Evolutionary conservation across 345 rosid genomes (phyloP), one percentile per base, ranked within the genome.

Genomic region (Abelmoschus esculentus): DNA sequence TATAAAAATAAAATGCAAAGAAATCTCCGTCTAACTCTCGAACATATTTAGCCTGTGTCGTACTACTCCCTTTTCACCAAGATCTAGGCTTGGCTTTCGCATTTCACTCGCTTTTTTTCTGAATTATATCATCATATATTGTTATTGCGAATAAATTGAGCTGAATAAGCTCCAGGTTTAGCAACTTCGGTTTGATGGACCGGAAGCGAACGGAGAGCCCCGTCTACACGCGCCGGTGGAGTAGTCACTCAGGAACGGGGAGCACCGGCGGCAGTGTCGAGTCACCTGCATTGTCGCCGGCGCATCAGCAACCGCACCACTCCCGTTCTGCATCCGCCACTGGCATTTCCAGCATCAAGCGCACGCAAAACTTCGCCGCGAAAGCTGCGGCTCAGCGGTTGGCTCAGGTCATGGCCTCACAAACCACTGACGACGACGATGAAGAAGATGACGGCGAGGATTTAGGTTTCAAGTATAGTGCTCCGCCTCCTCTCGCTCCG

Each of bases 361-460:
- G 97, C 65, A 87, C 86, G 5, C 99, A 96, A 73, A 96, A 92
- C 83, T 84, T 91, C 62, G 97, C 98, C 12, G 98, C 99, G 15
- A 96, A 86, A 80, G 98, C 98, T 34, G 99, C 98, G 0, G 99
- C 99, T 62, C 96, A 86, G 80, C 86, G 99, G 22, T 92, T 96
- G 12, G 99, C 99, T 75, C 96, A 89, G 76, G 99, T 96, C 73
- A 96, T 96, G 99, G 99, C 98, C 69, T 96, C 99, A 44, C 98
- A 92, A 79, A 86, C 98, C 7, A 79, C 91, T 34, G 92, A 85
- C 38, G 96, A 88, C 44, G 96, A 86, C 14, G 96, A 87, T 42
- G 98, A 91, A 5, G 84, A 77, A 1, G 83, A 82, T 17, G 87
- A 79, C 5, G 89, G 59, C 42, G 95, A 83, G 68, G 96, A 90